These are phyloP conservation scores for Cardamine occulta DNA, from an alignment of 345 rosid genomes.

Conservation along the genomic window DNA sequence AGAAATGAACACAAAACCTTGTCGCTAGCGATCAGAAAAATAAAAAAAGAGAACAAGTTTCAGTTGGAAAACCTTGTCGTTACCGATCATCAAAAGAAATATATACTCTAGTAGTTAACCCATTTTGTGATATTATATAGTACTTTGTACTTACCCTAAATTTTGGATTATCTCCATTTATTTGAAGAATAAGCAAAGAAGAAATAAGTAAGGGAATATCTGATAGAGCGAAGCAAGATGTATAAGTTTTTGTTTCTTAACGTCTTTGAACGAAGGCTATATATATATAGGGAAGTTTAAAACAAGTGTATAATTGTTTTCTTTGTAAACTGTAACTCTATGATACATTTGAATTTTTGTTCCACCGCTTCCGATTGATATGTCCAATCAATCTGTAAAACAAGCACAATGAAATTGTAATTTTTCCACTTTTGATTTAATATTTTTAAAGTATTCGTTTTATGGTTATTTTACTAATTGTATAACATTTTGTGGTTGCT, in stretches of 20 bases:
- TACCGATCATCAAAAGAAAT: too few species aligned
- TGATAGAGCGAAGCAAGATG: neutral
- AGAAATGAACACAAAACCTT: too few species aligned
- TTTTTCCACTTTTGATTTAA: too few species aligned
- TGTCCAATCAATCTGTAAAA: neutral
- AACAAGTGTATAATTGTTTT: too few species aligned
- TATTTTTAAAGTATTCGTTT: neutral
- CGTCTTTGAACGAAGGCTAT: neutral
- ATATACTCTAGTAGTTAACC: neutral
- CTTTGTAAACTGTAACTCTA: too few species aligned
- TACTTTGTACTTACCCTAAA: neutral
- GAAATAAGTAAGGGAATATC: neutral
- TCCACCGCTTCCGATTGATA: neutral
- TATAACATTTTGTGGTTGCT: neutral
- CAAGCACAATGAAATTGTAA: neutral
- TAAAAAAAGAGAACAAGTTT: too few species aligned
- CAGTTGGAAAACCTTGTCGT: too few species aligned
- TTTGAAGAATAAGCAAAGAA: too few species aligned
- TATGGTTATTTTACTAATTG: neutral
- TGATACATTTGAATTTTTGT: neutral
- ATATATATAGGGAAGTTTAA: neutral
- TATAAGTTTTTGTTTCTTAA: neutral
- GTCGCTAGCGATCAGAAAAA: too few species aligned
- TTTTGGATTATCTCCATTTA: neutral
- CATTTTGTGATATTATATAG: too few species aligned